Evolutionary conservation across 805 yeast genomes (phyloP), one percentile per base, ranked within the genome.

Genomic region (Suhomyces sp.): DNA sequence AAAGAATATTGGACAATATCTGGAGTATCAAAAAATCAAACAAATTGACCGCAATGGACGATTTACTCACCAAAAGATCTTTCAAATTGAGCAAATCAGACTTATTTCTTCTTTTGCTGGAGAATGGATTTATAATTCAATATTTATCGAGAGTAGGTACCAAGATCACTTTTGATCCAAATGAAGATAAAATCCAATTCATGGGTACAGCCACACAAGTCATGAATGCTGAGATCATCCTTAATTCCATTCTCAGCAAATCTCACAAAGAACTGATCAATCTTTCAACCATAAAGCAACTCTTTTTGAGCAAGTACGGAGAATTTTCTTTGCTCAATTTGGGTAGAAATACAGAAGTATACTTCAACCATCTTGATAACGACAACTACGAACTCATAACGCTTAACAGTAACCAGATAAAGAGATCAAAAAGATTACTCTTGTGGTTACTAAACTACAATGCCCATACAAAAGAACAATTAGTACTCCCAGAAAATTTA

Each of bases 61-160:
- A 64, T 30, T 55, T 65, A 15, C 47, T 63, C 21, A 44, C 54
- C 5, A 62, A 60, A 30, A 58, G 54, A 27, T 42, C 51, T 4
- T 40, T 71, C 5, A 54, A 56, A 15, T 51, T 74, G 14, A 39
- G 58, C 18, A 56, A 55, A 25, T 51, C 56, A 4, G 74, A 72
- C 19, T 43, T 73, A 46, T 71, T 72, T 35, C 48, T 72, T 6
- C 42, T 72, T 8, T 46, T 67, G 8, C 58, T 67, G 29, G 55
- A 60, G 18, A 56, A 64, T 29, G 77, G 75, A 7, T 40, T 47
- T 14, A 44, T 70, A 11, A 50, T 72, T 6, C 59, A 68, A 26
- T 58, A 63, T 33, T 54, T 74, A 49, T 56, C 68, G 14, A 50
- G 67, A 31, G 56, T 63, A 1, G 78, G 77, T 1, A 65, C 68